phyloP scores from a whole-genome alignment of 2,329 filamentous ascomycete species.

The Alternaria brassicae region DNA sequence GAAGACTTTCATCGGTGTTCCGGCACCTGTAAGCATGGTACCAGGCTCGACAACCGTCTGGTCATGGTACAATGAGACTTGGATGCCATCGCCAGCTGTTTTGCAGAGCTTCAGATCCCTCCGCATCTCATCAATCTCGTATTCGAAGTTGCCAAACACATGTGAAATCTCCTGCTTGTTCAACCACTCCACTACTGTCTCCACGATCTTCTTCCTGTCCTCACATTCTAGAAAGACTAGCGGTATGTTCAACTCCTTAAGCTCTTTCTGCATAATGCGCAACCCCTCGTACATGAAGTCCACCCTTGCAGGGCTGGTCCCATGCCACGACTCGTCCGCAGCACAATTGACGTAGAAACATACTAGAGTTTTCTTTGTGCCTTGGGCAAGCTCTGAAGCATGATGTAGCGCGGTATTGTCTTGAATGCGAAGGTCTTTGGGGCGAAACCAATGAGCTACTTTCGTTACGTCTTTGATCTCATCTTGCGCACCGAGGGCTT shows the following conservation, averaged over 20 bases:
- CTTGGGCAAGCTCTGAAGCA: slow-evolving; percentile 56
- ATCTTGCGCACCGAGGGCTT: slow-evolving; percentile 50
- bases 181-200: slow-evolving; percentile 53
- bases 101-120: slow-evolving; percentile 56
- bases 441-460: slow-evolving; percentile 61
- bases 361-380: slow-evolving; percentile 53
- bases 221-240: slow-evolving; percentile 55
- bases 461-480: slow-evolving; percentile 50
- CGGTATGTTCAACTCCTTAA: slow-evolving; percentile 59
- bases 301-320: slow-evolving; percentile 57
- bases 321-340: slow-evolving; percentile 60
- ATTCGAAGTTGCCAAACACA: slow-evolving; percentile 58
- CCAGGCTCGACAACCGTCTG: slow-evolving; percentile 59
- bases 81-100: slow-evolving; percentile 45
- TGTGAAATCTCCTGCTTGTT: slow-evolving; percentile 56
- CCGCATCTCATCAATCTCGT: slow-evolving; percentile 55
- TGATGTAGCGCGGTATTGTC: slow-evolving; percentile 59
- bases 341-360: slow-evolving; percentile 58
- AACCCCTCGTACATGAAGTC: slow-evolving; percentile 59
- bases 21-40: slow-evolving; percentile 51
- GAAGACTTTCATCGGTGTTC: slow-evolving; percentile 60
- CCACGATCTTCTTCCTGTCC: slow-evolving; percentile 53
- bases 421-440: slow-evolving; percentile 59
- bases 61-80: slow-evolving; percentile 57
- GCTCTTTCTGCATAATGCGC: slow-evolving; percentile 54